A percentile compares a stretch with the other conserved stretches of the same genome.
Conservation (phyloP, 345 rosid species). For the Brassica cretica region DNA sequence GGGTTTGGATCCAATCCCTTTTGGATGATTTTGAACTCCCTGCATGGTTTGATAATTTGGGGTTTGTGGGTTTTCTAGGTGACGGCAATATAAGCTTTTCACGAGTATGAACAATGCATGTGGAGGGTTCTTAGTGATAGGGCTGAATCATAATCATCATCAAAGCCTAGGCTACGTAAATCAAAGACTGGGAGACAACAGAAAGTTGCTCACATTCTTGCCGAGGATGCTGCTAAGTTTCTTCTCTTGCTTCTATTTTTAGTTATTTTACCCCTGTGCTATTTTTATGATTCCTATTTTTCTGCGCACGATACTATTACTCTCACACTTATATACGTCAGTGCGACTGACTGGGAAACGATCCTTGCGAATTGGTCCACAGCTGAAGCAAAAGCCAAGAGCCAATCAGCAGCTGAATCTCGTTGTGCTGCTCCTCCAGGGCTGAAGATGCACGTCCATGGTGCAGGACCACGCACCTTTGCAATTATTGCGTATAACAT, state of each 20-base stretch:
- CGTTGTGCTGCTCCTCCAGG: too few relatives aligned
- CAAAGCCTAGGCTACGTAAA: not conserved
- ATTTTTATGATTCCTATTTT: not conserved
- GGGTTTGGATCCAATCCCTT: too few relatives aligned
- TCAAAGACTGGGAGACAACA: not conserved
- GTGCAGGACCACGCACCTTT: too few relatives aligned
- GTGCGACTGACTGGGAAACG: too few relatives aligned
- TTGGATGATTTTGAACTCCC: not conserved
- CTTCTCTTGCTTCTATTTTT: not conserved
- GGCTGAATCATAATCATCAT: not conserved
- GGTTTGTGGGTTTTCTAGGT: not conserved
- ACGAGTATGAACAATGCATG: not conserved
- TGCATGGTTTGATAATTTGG: too few relatives aligned
- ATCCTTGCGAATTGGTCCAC: too few relatives aligned
- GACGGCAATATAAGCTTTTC: not conserved
- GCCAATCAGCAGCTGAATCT: too few relatives aligned
- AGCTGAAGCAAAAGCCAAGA: too few relatives aligned
- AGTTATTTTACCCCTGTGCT: not conserved
- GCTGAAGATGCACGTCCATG: too few relatives aligned
- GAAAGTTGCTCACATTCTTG: not conserved
- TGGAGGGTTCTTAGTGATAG: not conserved
- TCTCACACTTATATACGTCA: not conserved
- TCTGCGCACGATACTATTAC: not conserved
- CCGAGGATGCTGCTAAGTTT: not conserved
- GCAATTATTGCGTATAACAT: too few relatives aligned